Conservation (phyloP, 768 basidiomycete genomes). For the Melanogaster broomeanus region DNA sequence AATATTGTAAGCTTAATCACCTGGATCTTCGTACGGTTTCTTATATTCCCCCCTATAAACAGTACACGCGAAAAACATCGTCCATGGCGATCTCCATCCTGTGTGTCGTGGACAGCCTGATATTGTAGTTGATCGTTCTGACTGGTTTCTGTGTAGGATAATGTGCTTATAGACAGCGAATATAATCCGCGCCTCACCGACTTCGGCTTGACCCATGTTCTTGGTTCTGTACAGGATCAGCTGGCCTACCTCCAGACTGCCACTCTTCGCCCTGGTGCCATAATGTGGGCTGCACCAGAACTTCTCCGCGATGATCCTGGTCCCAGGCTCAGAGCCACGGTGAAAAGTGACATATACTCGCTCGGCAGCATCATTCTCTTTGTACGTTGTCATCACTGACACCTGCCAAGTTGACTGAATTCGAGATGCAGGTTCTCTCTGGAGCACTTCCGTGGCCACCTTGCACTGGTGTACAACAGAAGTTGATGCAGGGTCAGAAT, state of each 20-base stretch:
- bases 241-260: background rate
- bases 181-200: background rate
- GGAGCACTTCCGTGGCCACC: background rate
- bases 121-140: background rate
- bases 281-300: slow-evolving; percentile 1
- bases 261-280: background rate
- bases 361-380: background rate
- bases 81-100: background rate
- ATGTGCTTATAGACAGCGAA: background rate
- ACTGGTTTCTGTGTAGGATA: background rate
- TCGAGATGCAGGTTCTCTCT: background rate
- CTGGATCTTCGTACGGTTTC: too few species aligned
- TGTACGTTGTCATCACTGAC: background rate
- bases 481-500: background rate
- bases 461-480: background rate
- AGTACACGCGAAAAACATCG: background rate
- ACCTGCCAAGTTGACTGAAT: too few species aligned
- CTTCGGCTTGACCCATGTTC: background rate
- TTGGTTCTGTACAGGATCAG: background rate
- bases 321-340: background rate
- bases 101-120: background rate
- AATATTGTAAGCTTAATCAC: too few species aligned
- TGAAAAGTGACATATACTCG: background rate
- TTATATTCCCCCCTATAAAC: background rate
- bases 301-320: background rate